Percentiles rank a stretch among this genome's conserved stretches.
Conservation (phyloP, 176 grass and related monocot genomes). For the Poa annua region DNA sequence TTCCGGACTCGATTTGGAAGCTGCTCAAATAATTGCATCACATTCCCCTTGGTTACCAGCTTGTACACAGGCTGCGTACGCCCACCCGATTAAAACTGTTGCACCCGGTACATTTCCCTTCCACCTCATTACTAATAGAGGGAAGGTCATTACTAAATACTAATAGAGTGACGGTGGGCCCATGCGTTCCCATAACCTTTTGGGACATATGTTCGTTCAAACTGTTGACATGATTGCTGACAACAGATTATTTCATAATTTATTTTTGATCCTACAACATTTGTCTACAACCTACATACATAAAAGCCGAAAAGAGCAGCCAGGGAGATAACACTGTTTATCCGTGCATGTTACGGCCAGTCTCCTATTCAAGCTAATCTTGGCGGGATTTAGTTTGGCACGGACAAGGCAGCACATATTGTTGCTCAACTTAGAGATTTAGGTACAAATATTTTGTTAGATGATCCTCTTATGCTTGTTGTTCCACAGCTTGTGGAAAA, state of each 20-base stretch:
- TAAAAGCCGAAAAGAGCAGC: neutral
- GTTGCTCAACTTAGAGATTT: no score
- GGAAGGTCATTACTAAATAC: no score
- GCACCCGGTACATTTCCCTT: neutral
- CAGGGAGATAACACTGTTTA: neutral
- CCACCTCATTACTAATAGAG: neutral
- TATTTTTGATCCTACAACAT: neutral
- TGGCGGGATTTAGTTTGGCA: no score
- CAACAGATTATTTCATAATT: neutral
- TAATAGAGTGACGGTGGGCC: neutral
- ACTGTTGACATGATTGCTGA: neutral
- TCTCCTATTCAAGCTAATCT: neutral
- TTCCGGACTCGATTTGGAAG: neutral
- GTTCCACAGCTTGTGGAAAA: neutral
- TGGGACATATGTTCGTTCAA: neutral
- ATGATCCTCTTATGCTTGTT: no score
- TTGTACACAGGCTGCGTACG: neutral
- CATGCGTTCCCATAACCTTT: neutral
- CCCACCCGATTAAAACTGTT: neutral
- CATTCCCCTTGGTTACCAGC: neutral
- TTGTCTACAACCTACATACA: neutral
- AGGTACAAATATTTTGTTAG: no score
- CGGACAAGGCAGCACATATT: no score
- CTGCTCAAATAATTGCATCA: neutral
- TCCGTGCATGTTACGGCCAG: neutral